Evolutionary conservation across 306 rosid genomes (phyloP).

Genomic region (Quercus alba): DNA sequence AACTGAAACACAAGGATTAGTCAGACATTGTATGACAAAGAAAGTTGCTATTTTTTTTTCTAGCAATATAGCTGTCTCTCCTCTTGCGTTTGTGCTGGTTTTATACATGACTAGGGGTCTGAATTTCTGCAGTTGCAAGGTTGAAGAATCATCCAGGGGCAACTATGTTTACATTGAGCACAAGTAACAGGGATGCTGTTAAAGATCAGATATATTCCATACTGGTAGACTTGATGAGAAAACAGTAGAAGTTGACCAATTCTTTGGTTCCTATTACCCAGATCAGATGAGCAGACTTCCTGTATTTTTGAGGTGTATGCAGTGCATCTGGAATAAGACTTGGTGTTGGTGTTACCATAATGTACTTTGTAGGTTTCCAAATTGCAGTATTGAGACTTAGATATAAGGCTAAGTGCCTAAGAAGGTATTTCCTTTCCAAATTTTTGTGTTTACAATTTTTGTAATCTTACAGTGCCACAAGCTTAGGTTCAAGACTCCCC

Average conservation of each 20-base stretch:
- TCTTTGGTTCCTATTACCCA: background rate
- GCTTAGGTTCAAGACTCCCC: no score
- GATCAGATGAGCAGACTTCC: background rate
- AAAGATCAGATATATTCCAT: constrained; percentile 45
- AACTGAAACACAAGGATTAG: background rate
- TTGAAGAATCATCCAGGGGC: constrained; percentile 69
- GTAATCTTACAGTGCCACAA: no score
- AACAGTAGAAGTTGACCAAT: constrained; percentile 26
- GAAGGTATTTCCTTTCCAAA: no score
- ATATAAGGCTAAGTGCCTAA: no score
- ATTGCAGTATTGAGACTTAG: no score
- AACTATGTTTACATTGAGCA: constrained; percentile 49
- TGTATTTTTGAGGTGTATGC: no score
- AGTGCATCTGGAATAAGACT: no score
- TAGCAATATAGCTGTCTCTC: background rate
- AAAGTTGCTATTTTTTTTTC: background rate
- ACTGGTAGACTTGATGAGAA: constrained; percentile 43
- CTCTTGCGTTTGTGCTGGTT: constrained; percentile 10
- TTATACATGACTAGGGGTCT: constrained; percentile 9
- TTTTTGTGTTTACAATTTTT: no score
- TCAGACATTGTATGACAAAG: background rate
- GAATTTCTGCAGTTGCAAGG: constrained; percentile 64
- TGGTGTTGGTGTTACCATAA: no score
- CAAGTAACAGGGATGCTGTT: constrained; percentile 60
- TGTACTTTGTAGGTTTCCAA: no score